Evolutionary conservation across 257 asterid species (phyloP), one percentile per base, ranked within the genome.

Genomic region (Verbena officinalis): DNA sequence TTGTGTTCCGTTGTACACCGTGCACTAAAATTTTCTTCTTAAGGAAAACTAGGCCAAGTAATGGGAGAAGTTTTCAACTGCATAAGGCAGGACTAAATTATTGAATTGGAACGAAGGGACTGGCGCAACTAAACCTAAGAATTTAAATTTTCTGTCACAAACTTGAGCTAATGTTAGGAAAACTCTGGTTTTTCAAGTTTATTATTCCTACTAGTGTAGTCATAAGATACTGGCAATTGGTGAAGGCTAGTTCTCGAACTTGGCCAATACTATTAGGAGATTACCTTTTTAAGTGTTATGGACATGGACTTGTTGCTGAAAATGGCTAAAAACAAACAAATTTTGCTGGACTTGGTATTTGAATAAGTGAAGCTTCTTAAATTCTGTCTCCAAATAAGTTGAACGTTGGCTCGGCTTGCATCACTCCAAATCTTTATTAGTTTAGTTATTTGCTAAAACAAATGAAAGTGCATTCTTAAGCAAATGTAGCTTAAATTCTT

Each of bases 1-100:
- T 34, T 64, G 54, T 73, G 50, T 46, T 56, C 19, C 65, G 0
- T 44, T 59, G 59, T 59, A 64, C 45, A 30, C 65, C 45, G 43
- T 12, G 54, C 48, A 38, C 33, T 44, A 12, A 43, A n/a, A 51
- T 34, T 46, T 45, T 9, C 38, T 24, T 50, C 53, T 8, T 5
- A 19, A 1, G 44, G 68, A 46, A 46, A 51, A n/a, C 45, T n/a
- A n/a, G 33, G 69, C 34, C 52, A 3, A 48, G 64, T 56, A 27
- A 17, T 55, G 11, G 43, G 55, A 64, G n/a, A 1, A 55, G 9
- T 51, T 23, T 34, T 5, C n/a, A 27, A 38, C 40, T 22, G 45
- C 4, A 19, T 38, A 17, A 20, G 43, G 33, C 12, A 12, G 6
- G 36, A 45, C 15, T 15, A 17, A 30, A 0, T 5, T 49, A 7